Conservation (phyloP, 2,329 filamentous ascomycete genomes). For the Fusarium sp. region DNA sequence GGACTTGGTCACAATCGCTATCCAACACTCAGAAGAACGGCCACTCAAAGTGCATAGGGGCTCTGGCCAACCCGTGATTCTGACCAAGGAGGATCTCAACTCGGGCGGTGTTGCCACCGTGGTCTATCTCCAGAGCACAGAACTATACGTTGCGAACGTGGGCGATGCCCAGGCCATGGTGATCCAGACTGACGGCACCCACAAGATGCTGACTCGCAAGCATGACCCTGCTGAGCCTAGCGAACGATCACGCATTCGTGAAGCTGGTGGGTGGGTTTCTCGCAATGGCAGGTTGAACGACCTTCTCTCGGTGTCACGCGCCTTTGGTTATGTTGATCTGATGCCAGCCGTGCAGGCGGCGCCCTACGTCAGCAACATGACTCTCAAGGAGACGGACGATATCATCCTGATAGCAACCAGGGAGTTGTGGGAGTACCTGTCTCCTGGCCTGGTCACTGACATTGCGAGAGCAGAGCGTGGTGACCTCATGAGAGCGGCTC, state of each 20-base stretch:
- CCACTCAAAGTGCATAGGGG: constrained; percentile 74
- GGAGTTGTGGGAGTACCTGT: constrained; percentile 95
- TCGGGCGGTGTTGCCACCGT: constrained; percentile 94
- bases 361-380: constrained; percentile 82
- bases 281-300: constrained; percentile 95
- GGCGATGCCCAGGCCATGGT: constrained; percentile 96
- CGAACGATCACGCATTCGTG: constrained; percentile 89
- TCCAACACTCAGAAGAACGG: constrained; percentile 82
- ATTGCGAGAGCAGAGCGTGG: constrained; percentile 86
- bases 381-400: constrained; percentile 88
- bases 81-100: constrained; percentile 88
- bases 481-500: constrained; percentile 93
- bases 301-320: constrained; percentile 87
- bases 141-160: constrained; percentile 94
- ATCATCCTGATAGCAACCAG: constrained; percentile 91
- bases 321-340: constrained; percentile 93
- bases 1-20: constrained; percentile 87
- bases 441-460: constrained; percentile 90
- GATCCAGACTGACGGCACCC: constrained; percentile 86
- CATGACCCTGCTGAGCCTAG: constrained; percentile 90
- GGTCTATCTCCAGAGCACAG: constrained; percentile 87
- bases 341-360: constrained; percentile 94
- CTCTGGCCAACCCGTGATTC: constrained; percentile 76
- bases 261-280: constrained; percentile 95
- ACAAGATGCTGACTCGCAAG: constrained; percentile 86